Base-by-base conservation (phyloP, 306 rosid genomes). In the Fragaria vesca region DNA sequence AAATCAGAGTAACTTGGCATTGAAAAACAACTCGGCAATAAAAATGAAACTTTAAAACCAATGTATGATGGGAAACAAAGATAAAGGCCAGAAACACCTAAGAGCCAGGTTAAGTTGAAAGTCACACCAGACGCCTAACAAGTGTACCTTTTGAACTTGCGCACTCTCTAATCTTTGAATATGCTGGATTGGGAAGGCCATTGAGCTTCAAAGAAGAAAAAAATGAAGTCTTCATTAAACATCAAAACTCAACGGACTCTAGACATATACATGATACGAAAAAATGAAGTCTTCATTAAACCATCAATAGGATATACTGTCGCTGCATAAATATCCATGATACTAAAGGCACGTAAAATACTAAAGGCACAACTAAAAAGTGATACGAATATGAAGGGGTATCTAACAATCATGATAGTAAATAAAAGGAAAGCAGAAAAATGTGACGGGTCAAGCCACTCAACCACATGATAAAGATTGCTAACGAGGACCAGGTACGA, bases 131-230 rank as follows among this genome's bases (percentile, higher is more conserved):
- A 45, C 63, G 5, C 13, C 57, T n/a, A 73, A 28, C 58, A 66
- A 10, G 40, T 73, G 76, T 86, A 95, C 99, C 97, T 91, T 95
- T 60, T 91, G 94, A 84, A 87, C 79, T 71, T 86, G 88, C 46
- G 77, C 75, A 67, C 79, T 86, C 55, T 71, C 93, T 79, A 88
- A 77, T 81, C 67, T 83, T 80, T 71, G 88, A 89, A 82, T 57
- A 73, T 83, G 86, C 82, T 80, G 89, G 82, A 80, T 71, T 76
- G 55, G 91, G 74, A 12, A 48, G 24, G 75, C 61, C 72, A 82
- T 81, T 69, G 71, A 83, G 89, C 97, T 95, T 86, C 26, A 66
- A 80, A 69, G 32, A 77, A 43, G 47, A 43, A 43, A 43, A 81
- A 13, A n/a, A 83, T 3, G 42, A 26, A 52, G 55, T 6, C 75